A percentile compares a stretch with the other conserved stretches of the same genome.
Evolutionary conservation across 1,284 basidiomycete genomes (phyloP).

Genomic region (Mrakiaceae sp.): DNA sequence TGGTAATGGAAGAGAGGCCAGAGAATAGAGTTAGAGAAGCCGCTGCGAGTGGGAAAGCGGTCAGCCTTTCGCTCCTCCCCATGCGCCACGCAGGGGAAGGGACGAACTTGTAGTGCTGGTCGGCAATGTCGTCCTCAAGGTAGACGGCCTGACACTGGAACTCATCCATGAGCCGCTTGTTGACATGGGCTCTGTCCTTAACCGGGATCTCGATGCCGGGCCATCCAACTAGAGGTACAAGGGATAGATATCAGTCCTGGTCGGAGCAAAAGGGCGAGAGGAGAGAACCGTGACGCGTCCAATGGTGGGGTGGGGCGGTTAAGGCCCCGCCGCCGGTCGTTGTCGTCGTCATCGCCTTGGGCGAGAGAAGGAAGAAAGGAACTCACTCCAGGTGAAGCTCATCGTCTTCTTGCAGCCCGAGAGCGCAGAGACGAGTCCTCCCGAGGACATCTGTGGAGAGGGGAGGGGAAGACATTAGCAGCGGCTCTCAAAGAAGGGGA

Average conservation of each 20-base stretch:
- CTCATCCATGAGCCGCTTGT: conserved; percentile 80
- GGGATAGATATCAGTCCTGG: neutral
- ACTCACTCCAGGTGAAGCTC: conserved; percentile 76
- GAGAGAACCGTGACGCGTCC: neutral
- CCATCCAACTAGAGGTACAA: conserved; percentile 11
- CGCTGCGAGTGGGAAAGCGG: conserved; percentile 19
- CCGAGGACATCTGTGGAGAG: conserved; percentile 62
- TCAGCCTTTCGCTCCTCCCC: conserved; percentile 5
- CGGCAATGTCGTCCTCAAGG: conserved; percentile 91
- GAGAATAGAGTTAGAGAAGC: conserved; percentile 97
- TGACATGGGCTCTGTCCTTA: conserved; percentile 73
- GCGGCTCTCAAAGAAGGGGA: neutral
- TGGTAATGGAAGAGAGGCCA: conserved; percentile 99
- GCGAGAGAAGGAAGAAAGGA: neutral
- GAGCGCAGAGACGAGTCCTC: conserved; percentile 85
- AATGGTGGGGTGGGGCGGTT: neutral
- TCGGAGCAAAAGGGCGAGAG: neutral
- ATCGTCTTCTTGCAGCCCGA: conserved; percentile 93
- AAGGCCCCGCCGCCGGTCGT: too few relatives aligned
- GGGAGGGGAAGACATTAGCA: conserved; percentile 10
- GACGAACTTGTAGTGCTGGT: conserved; percentile 77
- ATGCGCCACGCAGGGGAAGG: neutral
- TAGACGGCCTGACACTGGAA: conserved; percentile 97
- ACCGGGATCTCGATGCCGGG: conserved; percentile 78
- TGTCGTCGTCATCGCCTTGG: too few relatives aligned